These are phyloP conservation scores for Phytophthora agathidicida DNA, from an alignment of 352 stramenopile genomes.

Conservation along the genomic window DNA sequence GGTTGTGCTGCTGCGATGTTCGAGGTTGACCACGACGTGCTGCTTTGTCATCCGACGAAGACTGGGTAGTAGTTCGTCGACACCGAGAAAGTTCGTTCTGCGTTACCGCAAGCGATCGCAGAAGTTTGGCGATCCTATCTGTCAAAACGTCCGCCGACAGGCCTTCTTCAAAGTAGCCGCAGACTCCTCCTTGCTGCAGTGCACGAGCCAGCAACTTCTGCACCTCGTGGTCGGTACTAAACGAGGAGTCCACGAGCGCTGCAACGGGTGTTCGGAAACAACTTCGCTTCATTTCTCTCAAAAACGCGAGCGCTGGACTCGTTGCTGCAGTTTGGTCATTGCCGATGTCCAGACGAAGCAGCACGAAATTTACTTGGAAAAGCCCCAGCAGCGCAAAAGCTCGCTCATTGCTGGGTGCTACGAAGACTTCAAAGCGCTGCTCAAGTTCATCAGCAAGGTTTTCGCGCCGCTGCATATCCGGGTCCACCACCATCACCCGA, in stretches of 20 bases:
- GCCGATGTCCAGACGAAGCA: slow-evolving; percentile 56
- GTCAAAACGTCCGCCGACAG: slow-evolving; percentile 42
- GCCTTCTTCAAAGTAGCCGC: slow-evolving; percentile 67
- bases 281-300: slow-evolving; percentile 63
- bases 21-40: slow-evolving; percentile 10
- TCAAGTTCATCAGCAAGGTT: slow-evolving; percentile 70
- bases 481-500: slow-evolving; percentile 68
- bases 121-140: slow-evolving; percentile 52
- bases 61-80: slow-evolving; percentile 35
- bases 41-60: slow-evolving; percentile 8
- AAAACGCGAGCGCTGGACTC: slow-evolving; percentile 56
- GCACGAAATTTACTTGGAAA: slow-evolving; percentile 69
- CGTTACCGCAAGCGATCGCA: slow-evolving; percentile 60
- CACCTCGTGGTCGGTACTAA: slow-evolving; percentile 27
- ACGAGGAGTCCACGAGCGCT: slow-evolving; percentile 39
- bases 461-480: slow-evolving; percentile 66
- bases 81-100: slow-evolving; percentile 58
- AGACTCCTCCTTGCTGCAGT: slow-evolving; percentile 58
- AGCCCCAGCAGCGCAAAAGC: slow-evolving; percentile 63
- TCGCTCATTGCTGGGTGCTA: slow-evolving; percentile 66
- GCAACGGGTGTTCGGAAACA: slow-evolving; percentile 61
- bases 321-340: slow-evolving; percentile 61
- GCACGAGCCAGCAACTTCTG: slow-evolving; percentile 59
- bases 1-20: slow-evolving; percentile 12
- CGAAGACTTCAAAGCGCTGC: slow-evolving; percentile 69